Base-by-base conservation (phyloP, 1,284 basidiomycete genomes). In the Boletus hoseneyae region DNA sequence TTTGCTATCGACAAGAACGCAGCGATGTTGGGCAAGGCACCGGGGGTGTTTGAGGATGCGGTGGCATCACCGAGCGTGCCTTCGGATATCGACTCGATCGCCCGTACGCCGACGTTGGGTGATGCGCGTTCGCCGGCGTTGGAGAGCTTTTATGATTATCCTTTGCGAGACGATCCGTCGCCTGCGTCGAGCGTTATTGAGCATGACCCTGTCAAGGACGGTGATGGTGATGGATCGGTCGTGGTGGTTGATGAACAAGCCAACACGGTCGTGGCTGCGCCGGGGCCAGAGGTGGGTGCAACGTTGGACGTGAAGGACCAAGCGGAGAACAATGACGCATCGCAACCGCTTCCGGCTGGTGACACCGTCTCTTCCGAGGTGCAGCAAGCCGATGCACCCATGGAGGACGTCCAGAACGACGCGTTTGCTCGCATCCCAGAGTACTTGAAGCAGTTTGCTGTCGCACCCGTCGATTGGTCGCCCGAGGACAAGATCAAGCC, bases 391-490 rank as follows among this genome's bases (percentile, higher is more conserved):
- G 53, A 57, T 9, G 12, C 33, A 5, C 33, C 42, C n/a, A 51
- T 54, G 46, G 64, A 56, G 23, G 61, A 59, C 11, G 13, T 40
- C 5, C 42, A 55, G 6, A 23, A 48, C 8, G 52, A 66, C 19
- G 55, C 29, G 15, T 63, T 55, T 38, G 45, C 38, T 7, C 48
- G 37, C n/a, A 70, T 86, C 43, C 82, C 84, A 7, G 72, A 73
- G 13, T 83, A 89, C 57, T 70, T 90, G 30, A 76, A 75, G 45
- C 76, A 80, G 1, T 89, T 80, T 54, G 82, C 85, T 12, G 83
- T 86, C 23, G 78, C 83, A 2, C 81, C 79, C 2, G 78, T 88
- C 4, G 74, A 83, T 19, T 85, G 84, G 81, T 73, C 83, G 51
- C 65, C 77, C 6, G 70, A 79, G 45, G 60, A 71, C 45, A 78